phyloP scores from a whole-genome alignment of 495 filamentous ascomycete genomes.

The Hypoxylon perforatum region DNA sequence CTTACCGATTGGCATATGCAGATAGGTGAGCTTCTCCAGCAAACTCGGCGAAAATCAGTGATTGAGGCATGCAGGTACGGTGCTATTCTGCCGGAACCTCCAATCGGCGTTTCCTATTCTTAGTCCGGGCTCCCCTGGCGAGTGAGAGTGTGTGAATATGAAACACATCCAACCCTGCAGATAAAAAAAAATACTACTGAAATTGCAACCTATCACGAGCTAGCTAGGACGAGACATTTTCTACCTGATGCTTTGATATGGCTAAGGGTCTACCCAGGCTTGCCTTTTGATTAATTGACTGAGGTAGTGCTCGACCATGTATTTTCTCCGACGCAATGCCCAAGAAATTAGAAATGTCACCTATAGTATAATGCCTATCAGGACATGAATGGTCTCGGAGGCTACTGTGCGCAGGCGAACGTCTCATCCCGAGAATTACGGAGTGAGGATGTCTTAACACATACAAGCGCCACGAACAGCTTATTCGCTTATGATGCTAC shows the following conservation, averaged over 20 bases:
- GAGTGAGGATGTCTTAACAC: not conserved
- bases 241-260: not conserved
- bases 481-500: not conserved
- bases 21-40: not conserved
- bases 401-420: not conserved
- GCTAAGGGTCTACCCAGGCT: too few species aligned
- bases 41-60: not conserved
- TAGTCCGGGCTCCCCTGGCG: not conserved
- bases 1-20: too few species aligned
- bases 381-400: not conserved
- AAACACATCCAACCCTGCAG: not conserved
- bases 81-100: not conserved
- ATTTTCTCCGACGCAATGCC: not conserved
- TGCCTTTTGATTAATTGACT: too few species aligned
- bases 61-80: not conserved
- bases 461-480: not conserved
- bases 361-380: not conserved
- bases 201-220: not conserved
- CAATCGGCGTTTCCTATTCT: not conserved
- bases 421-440: conserved; percentile 1
- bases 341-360: conserved; percentile 5
- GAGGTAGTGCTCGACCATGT: not conserved
- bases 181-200: not conserved
- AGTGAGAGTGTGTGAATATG: conserved; percentile 1
- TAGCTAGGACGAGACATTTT: not conserved